Conservation (phyloP, 768 basidiomycete genomes). For the Porphyrellus cyaneotinctus region DNA sequence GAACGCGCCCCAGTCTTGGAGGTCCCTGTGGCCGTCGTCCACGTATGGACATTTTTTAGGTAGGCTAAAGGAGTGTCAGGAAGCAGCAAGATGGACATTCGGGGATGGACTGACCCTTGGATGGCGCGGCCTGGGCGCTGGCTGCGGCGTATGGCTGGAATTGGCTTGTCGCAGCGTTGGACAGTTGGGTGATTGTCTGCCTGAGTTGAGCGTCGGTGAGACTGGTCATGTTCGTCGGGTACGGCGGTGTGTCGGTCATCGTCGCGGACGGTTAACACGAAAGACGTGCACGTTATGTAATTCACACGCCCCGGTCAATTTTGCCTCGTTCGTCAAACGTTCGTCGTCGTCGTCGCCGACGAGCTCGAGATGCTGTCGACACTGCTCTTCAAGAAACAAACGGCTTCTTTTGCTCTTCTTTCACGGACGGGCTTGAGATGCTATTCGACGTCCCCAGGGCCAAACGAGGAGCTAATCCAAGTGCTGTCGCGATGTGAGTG, state of each 20-base stretch:
- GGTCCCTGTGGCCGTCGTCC: constrained; percentile 59
- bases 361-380: constrained; percentile 23
- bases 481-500: constrained; percentile 43
- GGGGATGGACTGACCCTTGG: constrained; percentile 24
- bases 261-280: constrained; percentile 1
- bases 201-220: constrained; percentile 63
- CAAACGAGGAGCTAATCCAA: constrained; percentile 38
- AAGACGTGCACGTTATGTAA: constrained; percentile 28
- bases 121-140: constrained; percentile 26
- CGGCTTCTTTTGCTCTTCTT: background rate
- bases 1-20: constrained; percentile 39
- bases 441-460: constrained; percentile 21
- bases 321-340: too few relatives aligned
- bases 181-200: constrained; percentile 56
- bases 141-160: constrained; percentile 33
- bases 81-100: background rate
- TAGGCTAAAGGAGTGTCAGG: constrained; percentile 42
- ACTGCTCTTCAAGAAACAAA: constrained; percentile 7
- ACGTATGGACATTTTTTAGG: constrained; percentile 65
- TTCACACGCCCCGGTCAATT: background rate
- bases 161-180: constrained; percentile 36
- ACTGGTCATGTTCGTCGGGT: constrained; percentile 35
- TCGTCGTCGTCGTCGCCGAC: background rate
- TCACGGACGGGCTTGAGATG: constrained; percentile 10
- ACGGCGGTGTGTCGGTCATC: constrained; percentile 31